Conservation (phyloP, 176 grass and related monocot genomes). For the Phoenix dactylifera region DNA sequence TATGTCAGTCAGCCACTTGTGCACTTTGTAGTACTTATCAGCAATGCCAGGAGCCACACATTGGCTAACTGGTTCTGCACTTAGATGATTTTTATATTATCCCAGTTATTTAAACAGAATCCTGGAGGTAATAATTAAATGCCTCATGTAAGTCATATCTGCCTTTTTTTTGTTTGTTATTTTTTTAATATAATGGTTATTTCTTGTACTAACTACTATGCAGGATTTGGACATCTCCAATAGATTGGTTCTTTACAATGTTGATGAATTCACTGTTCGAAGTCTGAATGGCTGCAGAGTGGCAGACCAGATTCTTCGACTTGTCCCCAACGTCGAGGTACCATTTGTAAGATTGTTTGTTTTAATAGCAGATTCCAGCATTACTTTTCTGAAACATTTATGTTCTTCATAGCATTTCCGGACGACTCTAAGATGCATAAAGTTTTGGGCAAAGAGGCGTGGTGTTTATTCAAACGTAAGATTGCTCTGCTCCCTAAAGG, state of each 20-base stretch:
- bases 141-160: too few relatives aligned
- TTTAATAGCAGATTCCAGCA: neutral
- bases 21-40: too few relatives aligned
- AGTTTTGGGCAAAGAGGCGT: slow-evolving; percentile 88
- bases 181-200: neutral
- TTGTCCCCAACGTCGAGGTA: slow-evolving; percentile 87
- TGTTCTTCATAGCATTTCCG: slow-evolving; percentile 60
- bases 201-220: neutral
- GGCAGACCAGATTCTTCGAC: slow-evolving; percentile 87
- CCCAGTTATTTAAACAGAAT: too few relatives aligned
- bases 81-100: too few relatives aligned
- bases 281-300: slow-evolving; percentile 98
- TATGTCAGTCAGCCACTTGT: neutral
- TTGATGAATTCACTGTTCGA: slow-evolving; percentile 81
- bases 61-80: too few relatives aligned
- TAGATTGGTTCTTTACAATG: slow-evolving; percentile 63
- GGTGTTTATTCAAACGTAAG: slow-evolving; percentile 93
- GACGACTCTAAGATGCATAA: slow-evolving; percentile 74
- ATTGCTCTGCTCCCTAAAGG: neutral
- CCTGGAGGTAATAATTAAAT: too few relatives aligned
- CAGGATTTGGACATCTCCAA: slow-evolving; percentile 74
- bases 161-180: neutral
- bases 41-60: too few relatives aligned
- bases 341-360: neutral
- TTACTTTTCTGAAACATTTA: too few relatives aligned